Evolutionary conservation across 148 eudicot genomes (phyloP), one percentile per base, ranked within the genome.

Genomic region (Cornus kousa): DNA sequence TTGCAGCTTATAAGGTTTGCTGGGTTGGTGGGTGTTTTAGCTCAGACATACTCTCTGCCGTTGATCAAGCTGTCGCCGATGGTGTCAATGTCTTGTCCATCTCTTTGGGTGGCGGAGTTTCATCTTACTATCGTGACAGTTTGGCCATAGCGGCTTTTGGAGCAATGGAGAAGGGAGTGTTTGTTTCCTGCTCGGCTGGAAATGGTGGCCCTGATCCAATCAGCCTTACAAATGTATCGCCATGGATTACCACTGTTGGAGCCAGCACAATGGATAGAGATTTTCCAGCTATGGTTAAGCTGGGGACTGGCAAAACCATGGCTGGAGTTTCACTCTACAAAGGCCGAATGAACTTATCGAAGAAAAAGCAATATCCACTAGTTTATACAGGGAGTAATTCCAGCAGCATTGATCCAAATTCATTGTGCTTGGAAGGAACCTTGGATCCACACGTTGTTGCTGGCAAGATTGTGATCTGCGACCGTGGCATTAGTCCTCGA

Each of bases 11-110:
- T 80, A 95, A 95, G 77, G 97, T 95, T 60, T 95, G 98, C 81
- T 95, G 98, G 98, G n/a, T 74, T 1, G 97, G 97, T 0, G 98
- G 98, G 13, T 95, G 98, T 32, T 95, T 95, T 81, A 95, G 98
- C 88, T 93, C 98, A 1, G 98, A 95, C 72, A 95, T 95, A 35
- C 83, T 95, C 23, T 89, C 97, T 7, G 98, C 98, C 3, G 90
- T 95, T 0, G 98, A 95, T 76, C 75, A 24, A 19, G 98, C 98
- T 0, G 94, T 95, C 31, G 87, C 86, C 0, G 98, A 95, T 13
- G 94, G 98, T 13, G 98, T 91, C 2, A 85, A 93, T 71, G 92
- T 93, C 11, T 73, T 95, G 48, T 95, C 98, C 4, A 93, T 95
- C 69, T 95, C 98, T 4, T 82, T 95, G 33, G 98, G 98, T 7